phyloP scores from a whole-genome alignment of 2,329 filamentous ascomycete genomes.

The Seiridium cupressi region DNA sequence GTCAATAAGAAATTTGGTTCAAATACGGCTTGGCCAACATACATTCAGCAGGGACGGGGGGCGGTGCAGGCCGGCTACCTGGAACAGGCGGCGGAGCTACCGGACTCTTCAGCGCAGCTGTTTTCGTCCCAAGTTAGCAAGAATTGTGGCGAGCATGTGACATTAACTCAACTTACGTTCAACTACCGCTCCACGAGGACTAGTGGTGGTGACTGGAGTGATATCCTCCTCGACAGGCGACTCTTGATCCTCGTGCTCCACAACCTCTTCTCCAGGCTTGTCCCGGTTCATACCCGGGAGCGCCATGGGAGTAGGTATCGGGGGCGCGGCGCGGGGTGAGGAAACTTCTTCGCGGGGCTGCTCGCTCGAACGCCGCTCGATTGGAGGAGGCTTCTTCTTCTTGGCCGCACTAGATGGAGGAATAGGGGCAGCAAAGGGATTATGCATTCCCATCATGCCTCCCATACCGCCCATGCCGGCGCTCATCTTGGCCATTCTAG shows the following conservation, averaged over 20 bases:
- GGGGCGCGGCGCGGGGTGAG: constrained; percentile 43
- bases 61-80: constrained; percentile 51
- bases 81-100: constrained; percentile 44
- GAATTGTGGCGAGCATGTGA: constrained; percentile 5
- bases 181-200: constrained; percentile 16
- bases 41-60: constrained; percentile 61
- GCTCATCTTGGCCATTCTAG: constrained; percentile 98
- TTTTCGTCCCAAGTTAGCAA: constrained; percentile 15
- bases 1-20: constrained; percentile 19
- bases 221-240: constrained; percentile 32
- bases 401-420: constrained; percentile 44
- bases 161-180: constrained; percentile 23
- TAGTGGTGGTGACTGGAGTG: constrained; percentile 26
- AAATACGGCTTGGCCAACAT: constrained; percentile 32
- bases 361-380: constrained; percentile 42
- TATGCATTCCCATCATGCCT: constrained; percentile 60
- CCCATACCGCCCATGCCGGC: constrained; percentile 67
- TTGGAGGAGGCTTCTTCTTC: constrained; percentile 53
- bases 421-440: constrained; percentile 80
- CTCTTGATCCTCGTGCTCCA: constrained; percentile 47
- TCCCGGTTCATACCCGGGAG: constrained; percentile 71
- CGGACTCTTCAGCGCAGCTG: constrained; percentile 23
- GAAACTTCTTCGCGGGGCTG: constrained; percentile 39
- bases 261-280: constrained; percentile 43
- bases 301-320: constrained; percentile 59